A percentile compares a stretch with the other conserved stretches of the same genome.
phyloP scores from a whole-genome alignment of 2,329 filamentous ascomycete species.

The Pseudogymnoascus sp. region DNA sequence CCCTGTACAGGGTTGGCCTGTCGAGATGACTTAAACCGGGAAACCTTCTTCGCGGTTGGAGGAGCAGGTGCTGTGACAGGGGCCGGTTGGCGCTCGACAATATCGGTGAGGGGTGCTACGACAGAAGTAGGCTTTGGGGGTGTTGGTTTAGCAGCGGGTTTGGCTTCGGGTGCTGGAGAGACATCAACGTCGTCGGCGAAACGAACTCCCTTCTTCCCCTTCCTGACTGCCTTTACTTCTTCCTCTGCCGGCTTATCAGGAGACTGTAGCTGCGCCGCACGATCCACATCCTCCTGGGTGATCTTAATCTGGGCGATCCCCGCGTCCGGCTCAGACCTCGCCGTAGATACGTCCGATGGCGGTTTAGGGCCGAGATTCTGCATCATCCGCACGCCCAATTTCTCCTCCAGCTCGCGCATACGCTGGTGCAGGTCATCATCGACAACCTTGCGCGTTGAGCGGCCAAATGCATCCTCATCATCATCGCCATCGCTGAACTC shows the following conservation, averaged over 20 bases:
- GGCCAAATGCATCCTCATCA: conserved; percentile 67
- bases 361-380: conserved; percentile 50
- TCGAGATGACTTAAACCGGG: conserved; percentile 39
- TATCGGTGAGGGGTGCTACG: conserved; percentile 42
- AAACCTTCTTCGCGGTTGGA: conserved; percentile 31
- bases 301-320: conserved; percentile 54
- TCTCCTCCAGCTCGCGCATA: conserved; percentile 81
- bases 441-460: conserved; percentile 60
- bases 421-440: conserved; percentile 65
- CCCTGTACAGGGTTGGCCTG: conserved; percentile 17
- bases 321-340: conserved; percentile 37
- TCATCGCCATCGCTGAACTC: conserved; percentile 48
- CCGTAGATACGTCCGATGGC: conserved; percentile 25
- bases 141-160: conserved; percentile 22
- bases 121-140: conserved; percentile 14
- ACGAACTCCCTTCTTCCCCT: conserved; percentile 63
- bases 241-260: conserved; percentile 30
- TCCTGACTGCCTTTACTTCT: conserved; percentile 13
- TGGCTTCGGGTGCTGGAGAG: conserved; percentile 40
- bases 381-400: conserved; percentile 53
- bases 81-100: conserved; percentile 32
- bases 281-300: conserved; percentile 23
- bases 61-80: conserved; percentile 23
- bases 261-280: conserved; percentile 19
- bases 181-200: conserved; percentile 73